Percentiles rank a stretch among this genome's conserved stretches.
Evolutionary conservation across 805 yeast genomes (phyloP).

Genomic region (Hyphopichia homilentoma): DNA sequence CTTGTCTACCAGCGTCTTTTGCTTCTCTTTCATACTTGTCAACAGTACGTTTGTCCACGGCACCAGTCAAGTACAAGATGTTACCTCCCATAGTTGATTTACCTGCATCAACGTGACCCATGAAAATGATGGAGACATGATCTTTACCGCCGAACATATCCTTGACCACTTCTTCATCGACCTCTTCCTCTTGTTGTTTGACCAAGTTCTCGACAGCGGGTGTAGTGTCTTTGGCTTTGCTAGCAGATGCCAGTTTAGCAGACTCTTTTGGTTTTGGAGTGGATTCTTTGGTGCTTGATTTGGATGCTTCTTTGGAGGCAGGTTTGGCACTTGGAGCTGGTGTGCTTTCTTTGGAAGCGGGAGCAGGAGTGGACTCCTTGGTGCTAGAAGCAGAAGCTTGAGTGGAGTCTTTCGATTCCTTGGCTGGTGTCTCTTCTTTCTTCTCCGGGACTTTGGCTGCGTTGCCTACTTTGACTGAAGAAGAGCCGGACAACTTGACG

Average conservation of each 20-base stretch:
- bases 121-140: conserved; percentile 92
- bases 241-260: conserved; percentile 2
- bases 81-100: conserved; percentile 99
- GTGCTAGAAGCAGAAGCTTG: conserved; percentile 16
- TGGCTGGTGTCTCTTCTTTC: conserved; percentile 18
- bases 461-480: conserved; percentile 27
- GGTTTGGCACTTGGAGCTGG: conserved; percentile 8
- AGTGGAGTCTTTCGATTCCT: conserved; percentile 14
- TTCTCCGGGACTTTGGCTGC: conserved; percentile 39
- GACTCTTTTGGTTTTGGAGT: conserved; percentile 12
- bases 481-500: conserved; percentile 42
- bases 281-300: conserved; percentile 11
- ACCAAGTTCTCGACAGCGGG: conserved; percentile 47
- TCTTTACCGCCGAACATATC: conserved; percentile 98
- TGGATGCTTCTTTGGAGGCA: conserved; percentile 12
- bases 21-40: conserved; percentile 98
- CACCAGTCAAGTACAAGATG: conserved; percentile 85
- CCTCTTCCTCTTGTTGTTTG: conserved; percentile 72
- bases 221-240: conserved; percentile 14
- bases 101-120: conserved; percentile 99
- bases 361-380: conserved; percentile 10
- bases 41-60: conserved; percentile 97
- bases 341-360: conserved; percentile 9
- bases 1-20: conserved; percentile 98
- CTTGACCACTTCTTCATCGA: conserved; percentile 82